These are phyloP conservation scores for Coemansia sp. DNA, from an alignment of 192 early-diverging fungal species.

Conservation along the genomic window DNA sequence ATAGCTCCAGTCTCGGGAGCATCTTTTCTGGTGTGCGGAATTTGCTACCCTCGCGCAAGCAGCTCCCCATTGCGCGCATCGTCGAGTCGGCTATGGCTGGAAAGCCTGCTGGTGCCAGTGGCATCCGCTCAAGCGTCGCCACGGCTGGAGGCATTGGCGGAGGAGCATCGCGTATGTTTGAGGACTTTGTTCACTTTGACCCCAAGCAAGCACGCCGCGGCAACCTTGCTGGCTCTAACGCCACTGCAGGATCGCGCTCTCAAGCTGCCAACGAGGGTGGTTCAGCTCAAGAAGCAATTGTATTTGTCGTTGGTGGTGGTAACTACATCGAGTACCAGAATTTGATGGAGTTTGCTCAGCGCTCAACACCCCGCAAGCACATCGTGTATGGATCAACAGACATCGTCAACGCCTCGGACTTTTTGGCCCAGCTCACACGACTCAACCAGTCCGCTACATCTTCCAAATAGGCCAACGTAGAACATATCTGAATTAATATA, in stretches of 20 bases:
- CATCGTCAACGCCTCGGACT: constrained; percentile 75
- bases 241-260: constrained; percentile 14
- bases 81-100: constrained; percentile 84
- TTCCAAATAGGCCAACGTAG: not conserved
- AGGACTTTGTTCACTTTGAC: constrained; percentile 90
- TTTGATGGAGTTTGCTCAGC: constrained; percentile 84
- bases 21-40: constrained; percentile 91
- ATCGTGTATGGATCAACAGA: constrained; percentile 96
- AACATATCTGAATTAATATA: too few relatives aligned
- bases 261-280: constrained; percentile 31
- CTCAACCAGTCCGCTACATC: constrained; percentile 49
- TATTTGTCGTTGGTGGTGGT: constrained; percentile 97
- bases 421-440: constrained; percentile 74
- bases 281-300: constrained; percentile 85
- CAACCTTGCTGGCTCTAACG: constrained; percentile 51
- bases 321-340: constrained; percentile 99
- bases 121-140: constrained; percentile 19
- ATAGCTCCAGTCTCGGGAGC: constrained; percentile 71
- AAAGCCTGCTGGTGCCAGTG: constrained; percentile 34
- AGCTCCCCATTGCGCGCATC: constrained; percentile 82
- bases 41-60: constrained; percentile 86
- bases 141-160: constrained; percentile 6
- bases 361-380: constrained; percentile 64
- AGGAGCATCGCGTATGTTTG: constrained; percentile 44
- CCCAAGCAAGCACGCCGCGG: constrained; percentile 70